A percentile compares a stretch with the other conserved stretches of the same genome.
phyloP scores from a whole-genome alignment of 2,329 filamentous ascomycete species.

The Arthrobotrys pseudoclavata region DNA sequence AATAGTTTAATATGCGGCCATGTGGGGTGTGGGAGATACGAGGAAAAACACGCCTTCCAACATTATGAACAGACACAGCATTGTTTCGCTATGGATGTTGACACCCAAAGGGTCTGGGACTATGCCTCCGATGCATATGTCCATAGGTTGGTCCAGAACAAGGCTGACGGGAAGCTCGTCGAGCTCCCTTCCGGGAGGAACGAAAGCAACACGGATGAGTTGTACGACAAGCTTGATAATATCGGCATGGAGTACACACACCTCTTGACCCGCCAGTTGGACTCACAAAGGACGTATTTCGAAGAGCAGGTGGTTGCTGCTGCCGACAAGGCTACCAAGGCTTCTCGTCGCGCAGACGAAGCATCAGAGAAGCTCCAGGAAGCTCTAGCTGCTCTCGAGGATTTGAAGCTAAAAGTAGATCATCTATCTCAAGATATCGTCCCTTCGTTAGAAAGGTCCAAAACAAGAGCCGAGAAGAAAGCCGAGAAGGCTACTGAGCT shows the following conservation, averaged over 20 bases:
- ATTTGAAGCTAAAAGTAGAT: constrained; percentile 72
- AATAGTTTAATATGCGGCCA: constrained; percentile 66
- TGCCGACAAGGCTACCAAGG: constrained; percentile 78
- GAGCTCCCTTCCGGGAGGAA: constrained; percentile 75
- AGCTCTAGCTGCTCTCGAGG: constrained; percentile 70
- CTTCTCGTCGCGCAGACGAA: constrained; percentile 49
- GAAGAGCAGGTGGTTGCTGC: constrained; percentile 91
- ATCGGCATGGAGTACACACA: constrained; percentile 96
- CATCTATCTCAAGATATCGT: constrained; percentile 73
- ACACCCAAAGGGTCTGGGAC: constrained; percentile 97
- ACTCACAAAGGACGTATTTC: constrained; percentile 92
- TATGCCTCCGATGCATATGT: constrained; percentile 97
- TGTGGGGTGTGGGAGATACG: constrained; percentile 93
- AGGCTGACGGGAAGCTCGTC: constrained; percentile 90
- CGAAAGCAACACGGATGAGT: constrained; percentile 62
- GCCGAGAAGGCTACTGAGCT: constrained; percentile 80
- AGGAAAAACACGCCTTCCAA: constrained; percentile 73
- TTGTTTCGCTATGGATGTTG: constrained; percentile 91
- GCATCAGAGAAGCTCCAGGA: constrained; percentile 71
- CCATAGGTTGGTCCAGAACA: constrained; percentile 92
- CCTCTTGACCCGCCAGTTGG: constrained; percentile 89
- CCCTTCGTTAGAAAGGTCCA: constrained; percentile 78
- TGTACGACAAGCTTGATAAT: constrained; percentile 76
- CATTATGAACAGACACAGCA: constrained; percentile 69
- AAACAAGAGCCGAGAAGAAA: constrained; percentile 76